These are phyloP conservation scores for Dicorynia guianensis DNA, from an alignment of 306 rosid genomes.

Conservation along the genomic window DNA sequence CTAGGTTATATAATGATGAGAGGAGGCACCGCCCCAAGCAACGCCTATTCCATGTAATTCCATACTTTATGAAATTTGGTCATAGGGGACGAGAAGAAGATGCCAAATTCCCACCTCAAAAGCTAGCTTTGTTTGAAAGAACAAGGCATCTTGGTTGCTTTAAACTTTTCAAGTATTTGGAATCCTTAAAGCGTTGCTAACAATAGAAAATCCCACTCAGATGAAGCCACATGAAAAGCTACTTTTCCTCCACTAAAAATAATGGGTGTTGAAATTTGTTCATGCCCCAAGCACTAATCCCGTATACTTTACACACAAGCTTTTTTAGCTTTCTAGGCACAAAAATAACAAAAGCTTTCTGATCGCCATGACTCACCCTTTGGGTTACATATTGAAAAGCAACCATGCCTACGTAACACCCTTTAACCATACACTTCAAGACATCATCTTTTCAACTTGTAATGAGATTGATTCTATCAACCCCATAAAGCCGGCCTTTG, in stretches of 20 bases:
- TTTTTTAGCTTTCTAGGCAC: conserved; percentile 39
- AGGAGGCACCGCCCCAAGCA: conserved; percentile 37
- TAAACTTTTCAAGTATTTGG: conserved; percentile 26
- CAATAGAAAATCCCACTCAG: conserved; percentile 48
- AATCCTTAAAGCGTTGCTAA: conserved; percentile 49
- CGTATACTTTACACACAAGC: conserved; percentile 50
- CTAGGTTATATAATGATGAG: background rate
- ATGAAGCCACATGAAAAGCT: conserved; percentile 36
- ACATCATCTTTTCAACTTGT: conserved; percentile 35
- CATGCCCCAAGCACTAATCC: conserved; percentile 43
- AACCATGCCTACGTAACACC: conserved; percentile 55
- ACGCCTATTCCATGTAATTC: background rate
- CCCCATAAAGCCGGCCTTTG: conserved; percentile 36
- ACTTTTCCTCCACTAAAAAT: conserved; percentile 46
- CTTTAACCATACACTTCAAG: conserved; percentile 13
- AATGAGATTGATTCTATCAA: conserved; percentile 24
- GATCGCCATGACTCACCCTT: conserved; percentile 24
- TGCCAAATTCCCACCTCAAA: conserved; percentile 47
- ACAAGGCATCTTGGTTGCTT: conserved; percentile 41
- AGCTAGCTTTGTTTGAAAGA: conserved; percentile 40
- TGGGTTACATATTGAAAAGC: conserved; percentile 47
- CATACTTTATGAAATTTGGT: background rate
- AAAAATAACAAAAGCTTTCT: conserved; percentile 44
- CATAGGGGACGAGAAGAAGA: conserved; percentile 36
- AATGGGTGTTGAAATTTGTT: conserved; percentile 39